A percentile compares a stretch with the other conserved stretches of the same genome.
Conservation (phyloP, 1,284 basidiomycete species). For the Cystobasidium slooffiae region DNA sequence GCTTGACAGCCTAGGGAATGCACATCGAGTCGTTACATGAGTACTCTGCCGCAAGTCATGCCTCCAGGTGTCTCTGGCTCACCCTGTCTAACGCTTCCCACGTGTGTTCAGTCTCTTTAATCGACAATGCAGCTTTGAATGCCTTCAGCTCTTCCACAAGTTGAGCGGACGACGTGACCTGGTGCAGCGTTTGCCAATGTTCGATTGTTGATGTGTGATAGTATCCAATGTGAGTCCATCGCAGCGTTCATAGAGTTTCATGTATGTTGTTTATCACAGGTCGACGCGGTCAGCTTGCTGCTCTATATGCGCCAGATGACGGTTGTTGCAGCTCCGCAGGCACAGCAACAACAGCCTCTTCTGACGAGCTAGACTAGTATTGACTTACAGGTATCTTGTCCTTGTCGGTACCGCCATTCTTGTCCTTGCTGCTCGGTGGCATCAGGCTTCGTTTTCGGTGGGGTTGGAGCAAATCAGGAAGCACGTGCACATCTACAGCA, state of each 20-base stretch:
- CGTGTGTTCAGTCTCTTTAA: slow-evolving; percentile 77
- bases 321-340: background rate
- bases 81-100: slow-evolving; percentile 72
- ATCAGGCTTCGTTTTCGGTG: slow-evolving; percentile 8
- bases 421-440: slow-evolving; percentile 29
- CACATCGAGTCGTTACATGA: background rate
- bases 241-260: background rate
- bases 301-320: background rate
- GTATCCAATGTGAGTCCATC: background rate
- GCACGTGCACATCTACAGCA: too few species aligned
- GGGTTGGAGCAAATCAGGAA: background rate
- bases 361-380: background rate
- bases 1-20: slow-evolving; percentile 59
- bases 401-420: slow-evolving; percentile 27
- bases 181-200: background rate
- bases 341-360: background rate
- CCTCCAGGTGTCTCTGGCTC: background rate
- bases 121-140: slow-evolving; percentile 61
- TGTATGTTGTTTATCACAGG: slow-evolving; percentile 8
- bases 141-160: slow-evolving; percentile 61
- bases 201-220: background rate
- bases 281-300: slow-evolving; percentile 9
- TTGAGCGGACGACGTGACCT: slow-evolving; percentile 38
- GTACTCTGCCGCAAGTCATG: background rate
- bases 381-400: slow-evolving; percentile 42